A percentile compares a stretch with the other conserved stretches of the same genome.
phyloP scores from a whole-genome alignment of 148 eudicot genomes.

The Camellia japonica region DNA sequence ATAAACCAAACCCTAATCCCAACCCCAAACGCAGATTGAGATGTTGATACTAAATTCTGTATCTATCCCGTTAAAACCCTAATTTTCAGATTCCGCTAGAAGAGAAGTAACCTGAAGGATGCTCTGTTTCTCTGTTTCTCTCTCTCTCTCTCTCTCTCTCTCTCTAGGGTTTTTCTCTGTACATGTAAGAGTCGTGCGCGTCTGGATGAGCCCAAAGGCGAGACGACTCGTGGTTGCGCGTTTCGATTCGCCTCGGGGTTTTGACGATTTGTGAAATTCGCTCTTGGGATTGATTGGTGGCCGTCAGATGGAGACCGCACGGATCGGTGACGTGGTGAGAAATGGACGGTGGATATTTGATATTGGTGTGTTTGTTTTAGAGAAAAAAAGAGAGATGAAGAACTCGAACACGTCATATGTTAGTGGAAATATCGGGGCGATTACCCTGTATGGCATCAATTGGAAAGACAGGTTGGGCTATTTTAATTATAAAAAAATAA shows the following conservation, averaged over 20 bases:
- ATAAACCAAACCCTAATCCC: not conserved
- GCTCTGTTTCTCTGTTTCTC: slow-evolving; percentile 25
- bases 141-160: slow-evolving; percentile 31
- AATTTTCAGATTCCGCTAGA: slow-evolving; percentile 15
- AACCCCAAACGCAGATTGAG: not conserved
- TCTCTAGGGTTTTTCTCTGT: not conserved
- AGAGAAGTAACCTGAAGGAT: slow-evolving; percentile 6
- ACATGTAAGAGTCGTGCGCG: slow-evolving; percentile 1
- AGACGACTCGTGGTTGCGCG: slow-evolving; percentile 30
- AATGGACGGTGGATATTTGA: slow-evolving; percentile 45
- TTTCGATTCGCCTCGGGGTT: slow-evolving; percentile 21
- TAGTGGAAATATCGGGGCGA: slow-evolving; percentile 17
- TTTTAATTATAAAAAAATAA: no score
- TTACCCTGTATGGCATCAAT: not conserved
- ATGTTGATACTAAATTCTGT: not conserved
- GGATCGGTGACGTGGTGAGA: slow-evolving; percentile 70
- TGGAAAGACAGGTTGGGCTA: no score
- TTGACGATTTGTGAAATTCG: slow-evolving; percentile 28
- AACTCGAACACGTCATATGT: slow-evolving; percentile 13
- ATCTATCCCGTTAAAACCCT: slow-evolving; percentile 25
- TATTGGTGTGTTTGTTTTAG: slow-evolving; percentile 62
- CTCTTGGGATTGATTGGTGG: not conserved
- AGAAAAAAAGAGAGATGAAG: not conserved
- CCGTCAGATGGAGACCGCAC: slow-evolving; percentile 38
- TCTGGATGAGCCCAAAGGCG: slow-evolving; percentile 17